Conservation (phyloP, 2,329 filamentous ascomycete species). For the Orbilia oligospora region DNA sequence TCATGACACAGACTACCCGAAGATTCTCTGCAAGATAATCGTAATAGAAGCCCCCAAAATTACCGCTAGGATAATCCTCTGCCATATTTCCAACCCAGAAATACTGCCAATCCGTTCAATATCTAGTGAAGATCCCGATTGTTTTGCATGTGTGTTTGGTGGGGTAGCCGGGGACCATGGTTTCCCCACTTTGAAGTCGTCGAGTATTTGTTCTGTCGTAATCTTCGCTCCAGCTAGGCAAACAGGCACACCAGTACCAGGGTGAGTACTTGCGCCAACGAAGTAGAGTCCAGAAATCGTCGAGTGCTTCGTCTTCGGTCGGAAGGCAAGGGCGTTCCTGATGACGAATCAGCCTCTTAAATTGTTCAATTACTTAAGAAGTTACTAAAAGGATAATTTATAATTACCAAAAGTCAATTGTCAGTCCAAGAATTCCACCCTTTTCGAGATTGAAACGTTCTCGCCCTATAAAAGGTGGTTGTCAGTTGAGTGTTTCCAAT, state of each 20-base stretch:
- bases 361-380: not conserved
- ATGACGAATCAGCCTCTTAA: not conserved
- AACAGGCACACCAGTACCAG: slow-evolving; percentile 82
- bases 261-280: slow-evolving; percentile 81
- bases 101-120: slow-evolving; percentile 34
- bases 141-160: slow-evolving; percentile 32
- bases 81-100: slow-evolving; percentile 49
- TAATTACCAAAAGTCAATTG: slow-evolving; percentile 79
- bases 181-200: slow-evolving; percentile 50
- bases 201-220: slow-evolving; percentile 65
- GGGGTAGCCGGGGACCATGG: slow-evolving; percentile 41
- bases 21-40: slow-evolving; percentile 16
- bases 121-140: slow-evolving; percentile 44
- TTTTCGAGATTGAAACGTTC: slow-evolving; percentile 80
- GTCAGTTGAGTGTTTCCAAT: slow-evolving; percentile 64
- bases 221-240: slow-evolving; percentile 79
- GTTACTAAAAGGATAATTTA: not conserved
- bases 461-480: slow-evolving; percentile 67
- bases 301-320: slow-evolving; percentile 73
- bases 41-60: slow-evolving; percentile 28
- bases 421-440: slow-evolving; percentile 80
- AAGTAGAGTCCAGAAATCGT: slow-evolving; percentile 75
- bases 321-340: slow-evolving; percentile 76
- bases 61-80: slow-evolving; percentile 31
- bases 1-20: slow-evolving; percentile 14